Conservation (phyloP, 2,329 filamentous ascomycete genomes). For the Paraphaeosphaeria minitans region DNA sequence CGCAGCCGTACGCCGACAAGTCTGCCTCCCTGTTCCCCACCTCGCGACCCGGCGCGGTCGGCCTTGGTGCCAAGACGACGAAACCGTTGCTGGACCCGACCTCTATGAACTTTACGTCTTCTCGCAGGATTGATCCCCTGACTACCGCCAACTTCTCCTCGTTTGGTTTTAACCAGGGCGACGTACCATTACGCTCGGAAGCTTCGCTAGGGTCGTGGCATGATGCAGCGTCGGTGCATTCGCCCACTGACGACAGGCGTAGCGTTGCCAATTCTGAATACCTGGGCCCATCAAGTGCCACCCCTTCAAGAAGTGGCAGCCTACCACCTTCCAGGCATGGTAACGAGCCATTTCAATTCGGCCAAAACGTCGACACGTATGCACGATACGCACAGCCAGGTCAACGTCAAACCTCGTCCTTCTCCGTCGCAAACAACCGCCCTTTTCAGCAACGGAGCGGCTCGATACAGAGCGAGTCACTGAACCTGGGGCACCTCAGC, state of each 20-base stretch:
- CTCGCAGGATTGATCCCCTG: conserved; percentile 37
- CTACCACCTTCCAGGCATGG: conserved; percentile 62
- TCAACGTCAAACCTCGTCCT: conserved; percentile 55
- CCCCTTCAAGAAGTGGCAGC: conserved; percentile 60
- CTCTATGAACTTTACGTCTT: conserved; percentile 37
- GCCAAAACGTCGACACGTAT: conserved; percentile 35
- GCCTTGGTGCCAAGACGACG: conserved; percentile 30
- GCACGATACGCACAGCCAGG: conserved; percentile 38
- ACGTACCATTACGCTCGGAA: conserved; percentile 35
- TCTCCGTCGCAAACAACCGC: conserved; percentile 54
- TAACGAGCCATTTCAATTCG: conserved; percentile 46
- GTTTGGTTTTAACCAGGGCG: conserved; percentile 39
- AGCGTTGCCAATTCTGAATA: conserved; percentile 51
- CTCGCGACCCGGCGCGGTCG: conserved; percentile 27
- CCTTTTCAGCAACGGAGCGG: conserved; percentile 46
- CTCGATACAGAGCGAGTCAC: conserved; percentile 46
- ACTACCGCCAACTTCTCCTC: conserved; percentile 38
- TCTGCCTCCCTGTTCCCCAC: conserved; percentile 36
- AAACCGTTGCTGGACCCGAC: conserved; percentile 42
- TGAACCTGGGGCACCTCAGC: conserved; percentile 42
- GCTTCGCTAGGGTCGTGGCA: conserved; percentile 41
- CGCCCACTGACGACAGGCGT: conserved; percentile 51
- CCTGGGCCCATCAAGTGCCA: conserved; percentile 51
- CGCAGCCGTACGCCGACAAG: conserved; percentile 38
- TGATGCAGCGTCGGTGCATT: conserved; percentile 43